Conservation (phyloP, 2,329 filamentous ascomycete genomes). For the Diaporthe capsici region DNA sequence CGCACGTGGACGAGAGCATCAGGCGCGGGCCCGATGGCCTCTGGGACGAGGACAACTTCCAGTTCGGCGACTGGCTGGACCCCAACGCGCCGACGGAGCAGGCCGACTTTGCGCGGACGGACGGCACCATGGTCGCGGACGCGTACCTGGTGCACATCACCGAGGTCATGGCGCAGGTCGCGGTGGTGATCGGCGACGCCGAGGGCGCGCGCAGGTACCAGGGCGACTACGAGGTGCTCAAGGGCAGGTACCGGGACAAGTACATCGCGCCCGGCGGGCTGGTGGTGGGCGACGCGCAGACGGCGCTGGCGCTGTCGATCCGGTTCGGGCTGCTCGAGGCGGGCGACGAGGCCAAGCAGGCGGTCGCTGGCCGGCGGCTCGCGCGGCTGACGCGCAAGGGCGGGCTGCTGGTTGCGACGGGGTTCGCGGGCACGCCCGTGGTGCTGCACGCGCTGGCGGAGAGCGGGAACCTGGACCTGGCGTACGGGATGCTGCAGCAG, state of each 20-base stretch:
- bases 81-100: conserved; percentile 53
- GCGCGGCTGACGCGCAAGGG: conserved; percentile 38
- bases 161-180: conserved; percentile 47
- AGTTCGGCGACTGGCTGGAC: conserved; percentile 59
- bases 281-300: conserved; percentile 48
- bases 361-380: conserved; percentile 38
- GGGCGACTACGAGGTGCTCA: conserved; percentile 43
- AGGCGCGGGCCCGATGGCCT: conserved; percentile 49
- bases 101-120: conserved; percentile 51
- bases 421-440: conserved; percentile 42
- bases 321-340: conserved; percentile 45
- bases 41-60: conserved; percentile 51
- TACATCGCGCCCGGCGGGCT: conserved; percentile 45
- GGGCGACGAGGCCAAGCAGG: conserved; percentile 1
- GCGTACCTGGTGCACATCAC: conserved; percentile 56
- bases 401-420: conserved; percentile 35
- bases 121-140: conserved; percentile 53
- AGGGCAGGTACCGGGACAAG: conserved; percentile 46
- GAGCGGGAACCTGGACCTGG: conserved; percentile 49
- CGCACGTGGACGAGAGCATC: conserved; percentile 49
- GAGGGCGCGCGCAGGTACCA: conserved; percentile 44
- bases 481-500: conserved; percentile 64
- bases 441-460: conserved; percentile 41
- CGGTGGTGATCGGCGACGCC: conserved; percentile 44
- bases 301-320: conserved; percentile 47